Percentiles rank a stretch among this genome's conserved stretches.
Conservation (phyloP, 1,284 basidiomycete species). For the Boletellus sp. region DNA sequence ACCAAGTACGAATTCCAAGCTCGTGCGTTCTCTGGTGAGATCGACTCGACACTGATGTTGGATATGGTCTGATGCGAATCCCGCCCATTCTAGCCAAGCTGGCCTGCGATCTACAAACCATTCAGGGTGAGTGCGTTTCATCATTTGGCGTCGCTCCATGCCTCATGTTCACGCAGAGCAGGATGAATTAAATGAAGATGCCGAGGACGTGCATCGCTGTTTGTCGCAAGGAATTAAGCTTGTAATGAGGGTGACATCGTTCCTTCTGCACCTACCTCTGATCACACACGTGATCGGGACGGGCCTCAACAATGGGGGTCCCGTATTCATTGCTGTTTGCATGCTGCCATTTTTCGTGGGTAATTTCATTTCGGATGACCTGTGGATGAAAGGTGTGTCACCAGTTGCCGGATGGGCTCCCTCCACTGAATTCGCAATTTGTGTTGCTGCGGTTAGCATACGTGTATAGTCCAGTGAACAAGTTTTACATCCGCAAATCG, state of each 20-base stretch:
- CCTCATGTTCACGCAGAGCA: constrained; percentile 4
- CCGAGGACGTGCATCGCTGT: constrained; percentile 6
- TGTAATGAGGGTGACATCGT: constrained; percentile 13
- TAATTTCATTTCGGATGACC: not conserved
- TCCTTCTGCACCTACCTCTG: constrained; percentile 23
- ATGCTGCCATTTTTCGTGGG: constrained; percentile 12
- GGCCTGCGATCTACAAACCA: constrained; percentile 20
- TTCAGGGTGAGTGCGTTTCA: constrained; percentile 15
- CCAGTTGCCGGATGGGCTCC: not conserved
- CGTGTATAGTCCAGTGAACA: constrained; percentile 14
- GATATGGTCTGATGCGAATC: not conserved
- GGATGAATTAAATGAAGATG: not conserved
- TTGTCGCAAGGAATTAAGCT: constrained; percentile 9
- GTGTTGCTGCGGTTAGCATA: constrained; percentile 12
- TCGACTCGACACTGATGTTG: not conserved
- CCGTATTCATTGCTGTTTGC: constrained; percentile 19
- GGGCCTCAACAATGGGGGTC: constrained; percentile 16
- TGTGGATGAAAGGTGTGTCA: constrained; percentile 23
- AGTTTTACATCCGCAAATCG: constrained; percentile 25
- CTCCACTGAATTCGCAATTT: not conserved
- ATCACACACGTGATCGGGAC: constrained; percentile 16
- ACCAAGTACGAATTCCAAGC: constrained; percentile 22
- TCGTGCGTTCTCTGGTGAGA: constrained; percentile 20
- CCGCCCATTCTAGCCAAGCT: constrained; percentile 11
- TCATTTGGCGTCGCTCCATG: not conserved